A percentile compares a stretch with the other conserved stretches of the same genome.
These are phyloP conservation scores for Durotheca rogersii DNA, from an alignment of 495 filamentous ascomycete species.

Conservation along the genomic window DNA sequence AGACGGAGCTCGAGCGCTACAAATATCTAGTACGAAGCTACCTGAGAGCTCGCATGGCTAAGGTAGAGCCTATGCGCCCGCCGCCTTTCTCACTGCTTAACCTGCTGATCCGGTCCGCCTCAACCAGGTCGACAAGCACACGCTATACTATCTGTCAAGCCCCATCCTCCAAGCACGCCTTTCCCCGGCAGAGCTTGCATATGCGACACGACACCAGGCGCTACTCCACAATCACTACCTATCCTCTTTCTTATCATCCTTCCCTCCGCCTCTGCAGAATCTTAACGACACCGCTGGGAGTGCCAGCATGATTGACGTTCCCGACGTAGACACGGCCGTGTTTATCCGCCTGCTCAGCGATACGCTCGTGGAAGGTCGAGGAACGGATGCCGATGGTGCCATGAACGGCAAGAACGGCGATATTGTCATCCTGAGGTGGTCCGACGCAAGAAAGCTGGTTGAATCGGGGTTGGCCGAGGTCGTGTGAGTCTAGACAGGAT, in stretches of 20 bases:
- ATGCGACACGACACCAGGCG: constrained; percentile 77
- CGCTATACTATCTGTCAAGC: constrained; percentile 60
- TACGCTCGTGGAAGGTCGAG: constrained; percentile 54
- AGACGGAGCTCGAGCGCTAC: constrained; percentile 92
- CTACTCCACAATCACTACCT: constrained; percentile 80
- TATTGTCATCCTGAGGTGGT: constrained; percentile 85
- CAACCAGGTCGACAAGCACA: constrained; percentile 67
- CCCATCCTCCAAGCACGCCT: constrained; percentile 53
- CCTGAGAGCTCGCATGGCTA: constrained; percentile 80
- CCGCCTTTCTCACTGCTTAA: background rate
- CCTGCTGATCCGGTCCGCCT: constrained; percentile 5
- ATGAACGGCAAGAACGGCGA: constrained; percentile 74
- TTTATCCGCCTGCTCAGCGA: constrained; percentile 76
- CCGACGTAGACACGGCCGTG: constrained; percentile 77
- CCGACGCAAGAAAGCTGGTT: constrained; percentile 71
- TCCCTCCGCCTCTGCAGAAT: constrained; percentile 72
- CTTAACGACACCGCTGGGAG: constrained; percentile 89
- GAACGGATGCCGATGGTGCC: constrained; percentile 57
- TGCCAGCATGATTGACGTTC: constrained; percentile 86
- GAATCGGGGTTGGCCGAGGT: constrained; percentile 77
- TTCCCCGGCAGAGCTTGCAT: constrained; percentile 70
- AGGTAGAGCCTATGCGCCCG: constrained; percentile 49
- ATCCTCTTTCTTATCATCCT: constrained; percentile 74
- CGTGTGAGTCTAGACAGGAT: constrained; percentile 52
- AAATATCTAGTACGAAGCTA: constrained; percentile 88